A percentile compares a stretch with the other conserved stretches of the same genome.
These are phyloP conservation scores for Aspergillus vadensis DNA, from an alignment of 2,329 filamentous ascomycete species.

Conservation along the genomic window DNA sequence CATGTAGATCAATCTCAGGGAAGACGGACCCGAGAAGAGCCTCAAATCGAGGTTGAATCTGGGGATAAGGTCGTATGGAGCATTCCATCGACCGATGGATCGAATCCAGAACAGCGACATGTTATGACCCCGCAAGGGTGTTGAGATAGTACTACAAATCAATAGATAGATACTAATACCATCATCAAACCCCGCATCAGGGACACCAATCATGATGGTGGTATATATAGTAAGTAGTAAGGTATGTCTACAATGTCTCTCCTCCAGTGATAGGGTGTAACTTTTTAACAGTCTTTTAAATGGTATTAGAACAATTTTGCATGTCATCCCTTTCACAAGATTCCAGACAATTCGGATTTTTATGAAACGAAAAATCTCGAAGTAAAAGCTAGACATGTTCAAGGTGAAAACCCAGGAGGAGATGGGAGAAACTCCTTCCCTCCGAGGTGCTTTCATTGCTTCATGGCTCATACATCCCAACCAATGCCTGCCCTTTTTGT, in stretches of 20 bases:
- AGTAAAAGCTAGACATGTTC: constrained; percentile 40
- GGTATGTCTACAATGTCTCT: not conserved
- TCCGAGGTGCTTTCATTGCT: constrained; percentile 42
- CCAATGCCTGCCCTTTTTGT: constrained; percentile 40
- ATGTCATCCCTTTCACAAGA: constrained; percentile 35
- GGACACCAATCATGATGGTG: too few relatives aligned
- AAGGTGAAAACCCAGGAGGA: constrained; percentile 26
- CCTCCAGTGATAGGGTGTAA: not conserved
- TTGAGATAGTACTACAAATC: too few relatives aligned
- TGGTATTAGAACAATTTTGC: constrained; percentile 46
- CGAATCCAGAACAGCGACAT: too few relatives aligned
- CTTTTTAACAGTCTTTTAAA: constrained; percentile 25
- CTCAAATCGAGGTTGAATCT: too few relatives aligned
- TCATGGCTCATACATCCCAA: constrained; percentile 49
- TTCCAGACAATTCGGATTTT: constrained; percentile 36
- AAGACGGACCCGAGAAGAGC: too few relatives aligned
- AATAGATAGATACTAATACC: too few relatives aligned
- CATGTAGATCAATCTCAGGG: too few relatives aligned
- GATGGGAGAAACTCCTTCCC: constrained; percentile 19
- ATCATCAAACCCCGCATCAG: constrained; percentile 36
- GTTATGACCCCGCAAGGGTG: too few relatives aligned
- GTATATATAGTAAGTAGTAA: not conserved
- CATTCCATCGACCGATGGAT: too few relatives aligned
- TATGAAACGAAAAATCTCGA: constrained; percentile 32
- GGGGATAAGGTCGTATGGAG: too few relatives aligned